These are phyloP conservation scores for Closterium sp. DNA, from an alignment of 139 green algal species.

Conservation along the genomic window DNA sequence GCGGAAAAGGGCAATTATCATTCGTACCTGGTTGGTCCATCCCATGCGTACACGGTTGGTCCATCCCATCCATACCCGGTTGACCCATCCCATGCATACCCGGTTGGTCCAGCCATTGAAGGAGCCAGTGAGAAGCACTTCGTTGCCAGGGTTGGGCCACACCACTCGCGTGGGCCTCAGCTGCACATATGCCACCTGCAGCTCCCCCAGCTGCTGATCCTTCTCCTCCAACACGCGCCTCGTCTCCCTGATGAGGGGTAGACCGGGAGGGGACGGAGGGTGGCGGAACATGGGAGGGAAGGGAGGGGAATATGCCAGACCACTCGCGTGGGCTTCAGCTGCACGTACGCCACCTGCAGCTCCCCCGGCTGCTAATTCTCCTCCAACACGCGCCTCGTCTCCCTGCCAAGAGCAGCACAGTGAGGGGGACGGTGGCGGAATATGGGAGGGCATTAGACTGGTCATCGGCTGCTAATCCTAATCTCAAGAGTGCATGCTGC, in stretches of 20 bases:
- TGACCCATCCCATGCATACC: too few relatives aligned
- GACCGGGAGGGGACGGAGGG: not conserved
- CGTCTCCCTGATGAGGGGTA: not conserved
- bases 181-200: not conserved
- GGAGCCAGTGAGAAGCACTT: not conserved
- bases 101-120: not conserved
- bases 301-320: not conserved
- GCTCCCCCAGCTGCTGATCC: conserved; percentile 5
- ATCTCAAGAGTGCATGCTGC: too few relatives aligned
- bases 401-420: too few relatives aligned
- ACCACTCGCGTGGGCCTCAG: not conserved
- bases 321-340: not conserved
- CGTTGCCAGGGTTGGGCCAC: not conserved
- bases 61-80: not conserved
- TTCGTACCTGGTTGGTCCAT: not conserved
- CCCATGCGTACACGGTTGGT: too few relatives aligned
- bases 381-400: too few relatives aligned
- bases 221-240: not conserved
- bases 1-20: too few relatives aligned
- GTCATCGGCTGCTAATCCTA: too few relatives aligned
- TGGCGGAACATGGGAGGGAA: not conserved
- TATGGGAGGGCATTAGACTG: too few relatives aligned
- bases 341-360: not conserved
- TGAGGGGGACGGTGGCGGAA: too few relatives aligned
- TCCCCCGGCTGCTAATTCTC: too few relatives aligned